Base-by-base conservation (phyloP, 23 red algal genomes). In the Pyropia haitanensis region DNA sequence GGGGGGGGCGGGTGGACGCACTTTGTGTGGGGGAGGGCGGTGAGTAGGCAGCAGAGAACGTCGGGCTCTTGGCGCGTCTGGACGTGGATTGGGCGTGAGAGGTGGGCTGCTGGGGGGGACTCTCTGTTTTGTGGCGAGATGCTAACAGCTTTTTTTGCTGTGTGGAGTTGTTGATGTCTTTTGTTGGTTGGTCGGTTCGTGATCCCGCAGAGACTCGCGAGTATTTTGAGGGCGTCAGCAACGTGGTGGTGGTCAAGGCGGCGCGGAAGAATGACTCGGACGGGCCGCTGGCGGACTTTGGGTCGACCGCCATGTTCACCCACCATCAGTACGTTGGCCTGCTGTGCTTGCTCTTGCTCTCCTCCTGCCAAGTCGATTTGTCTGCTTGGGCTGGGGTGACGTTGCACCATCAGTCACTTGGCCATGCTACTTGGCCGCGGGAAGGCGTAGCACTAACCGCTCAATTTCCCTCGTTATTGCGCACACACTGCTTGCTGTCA, bases 251-350 rank as follows among this genome's bases (percentile, higher is more conserved):
- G 56, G 76, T 87, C 63, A 87, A 87, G 63, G 81, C 76, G 6
- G 63, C 70, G n/a, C 60, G 81, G 0, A 64, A 75, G 51, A 87
- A 87, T 51, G 61, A 70, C 8, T 76, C 75, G 53, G 70, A 87
- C 17, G 81, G 81, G 10, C 81, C 81, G 18, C 53, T 87, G 31
- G 56, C 81, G 29, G 77, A 81, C 50, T 30, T 90, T 14, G 77
- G 72, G 39, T 56, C 64, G 31, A 56, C 54, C 12, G 56, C 72
- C 24, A 64, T 90, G 77, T 90, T 74, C 59, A 90, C 86, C 7
- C 86, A 90, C 60, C 86, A 90, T 53, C 86, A 90, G 51, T 80
- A 90, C 53, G 67, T 72, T 50, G 74, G 75, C 63, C 27, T 90
- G 51, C 2, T 81, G 21, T 26, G 27, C 63, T 66, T n/a, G n/a